These are phyloP conservation scores for Geoglossum cookeanum DNA, from an alignment of 2,329 filamentous ascomycete species.

Conservation along the genomic window DNA sequence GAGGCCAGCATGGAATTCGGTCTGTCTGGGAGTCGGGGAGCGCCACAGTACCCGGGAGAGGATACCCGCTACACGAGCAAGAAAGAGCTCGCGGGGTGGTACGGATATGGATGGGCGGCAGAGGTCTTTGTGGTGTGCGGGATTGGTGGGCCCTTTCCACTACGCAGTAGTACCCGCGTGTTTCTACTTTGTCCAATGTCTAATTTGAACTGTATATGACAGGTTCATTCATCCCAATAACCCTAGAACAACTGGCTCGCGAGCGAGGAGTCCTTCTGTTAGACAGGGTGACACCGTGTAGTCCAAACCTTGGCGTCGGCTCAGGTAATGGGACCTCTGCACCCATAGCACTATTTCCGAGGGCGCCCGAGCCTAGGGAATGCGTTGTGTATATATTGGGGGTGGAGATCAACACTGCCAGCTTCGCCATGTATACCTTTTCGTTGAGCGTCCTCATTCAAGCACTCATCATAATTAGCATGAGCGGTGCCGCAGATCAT, in stretches of 20 bases:
- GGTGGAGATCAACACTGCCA: constrained; percentile 79
- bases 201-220: constrained; percentile 2
- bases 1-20: constrained; percentile 17
- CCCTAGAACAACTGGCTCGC: constrained; percentile 79
- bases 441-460: constrained; percentile 80
- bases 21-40: constrained; percentile 15
- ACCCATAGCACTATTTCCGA: constrained; percentile 11
- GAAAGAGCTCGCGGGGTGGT: constrained; percentile 86
- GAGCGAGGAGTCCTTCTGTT: constrained; percentile 76
- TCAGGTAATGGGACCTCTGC: constrained; percentile 9
- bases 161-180: neutral
- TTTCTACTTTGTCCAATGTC: neutral
- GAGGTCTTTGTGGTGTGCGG: constrained; percentile 94
- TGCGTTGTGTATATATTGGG: constrained; percentile 73
- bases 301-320: constrained; percentile 34
- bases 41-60: constrained; percentile 54
- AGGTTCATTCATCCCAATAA: constrained; percentile 92
- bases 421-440: constrained; percentile 97
- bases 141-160: constrained; percentile 33
- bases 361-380: constrained; percentile 31
- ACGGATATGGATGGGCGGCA: constrained; percentile 87
- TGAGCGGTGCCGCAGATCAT: constrained; percentile 90
- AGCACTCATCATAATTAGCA: constrained; percentile 79
- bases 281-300: constrained; percentile 59
- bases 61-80: constrained; percentile 73